Base-by-base conservation (phyloP, 2,329 filamentous ascomycete genomes). In the Thelonectria discophora region DNA sequence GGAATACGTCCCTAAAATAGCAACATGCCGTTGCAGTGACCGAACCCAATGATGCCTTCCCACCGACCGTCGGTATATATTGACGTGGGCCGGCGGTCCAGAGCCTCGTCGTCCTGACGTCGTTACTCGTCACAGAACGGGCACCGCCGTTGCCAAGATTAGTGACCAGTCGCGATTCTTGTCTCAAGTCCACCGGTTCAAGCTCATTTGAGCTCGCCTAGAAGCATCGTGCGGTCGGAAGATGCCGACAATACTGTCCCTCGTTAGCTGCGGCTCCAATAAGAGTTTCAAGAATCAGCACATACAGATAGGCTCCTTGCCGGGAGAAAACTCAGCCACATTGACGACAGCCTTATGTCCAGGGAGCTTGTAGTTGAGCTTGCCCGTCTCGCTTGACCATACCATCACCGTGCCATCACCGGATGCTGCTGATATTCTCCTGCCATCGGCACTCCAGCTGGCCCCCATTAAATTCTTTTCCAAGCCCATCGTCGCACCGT, bases 311-410 rank as follows among this genome's bases (percentile, higher is more conserved):
- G 93, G 93, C 70, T 97, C 93, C 63, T 90, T 87, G 40, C 86
- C 86, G 5, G 94, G 93, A 50, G 92, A 90, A 74, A 99, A 96
- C 69, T 96, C 90, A 56, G 94, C 94, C 75, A 94, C 93, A 75
- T 98, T 99, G 53, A 98, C 95, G 0, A 92, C 92, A 34, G 94
- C 95, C 78, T 93, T 95, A 76, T 99, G 95, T 1, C 95, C 95
- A 1, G 95, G 95, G 54, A 99, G 83, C 79, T 98, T 98, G 79
- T 97, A 96, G 65, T 97, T 77, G 70, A 99, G 82, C 80, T 96
- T 98, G 60, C 92, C 94, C n/a, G 86, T 91, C 74, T 92, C 89
- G 58, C 84, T 88, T 52, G 95, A 94, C 95, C 95, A 99, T 10
- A 98, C 88, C 13, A 97, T 90, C 17, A 93, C 93, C 8, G 90